Conservation (phyloP, 139 green algal species). For the Chlamydomonas sphaeroides region DNA sequence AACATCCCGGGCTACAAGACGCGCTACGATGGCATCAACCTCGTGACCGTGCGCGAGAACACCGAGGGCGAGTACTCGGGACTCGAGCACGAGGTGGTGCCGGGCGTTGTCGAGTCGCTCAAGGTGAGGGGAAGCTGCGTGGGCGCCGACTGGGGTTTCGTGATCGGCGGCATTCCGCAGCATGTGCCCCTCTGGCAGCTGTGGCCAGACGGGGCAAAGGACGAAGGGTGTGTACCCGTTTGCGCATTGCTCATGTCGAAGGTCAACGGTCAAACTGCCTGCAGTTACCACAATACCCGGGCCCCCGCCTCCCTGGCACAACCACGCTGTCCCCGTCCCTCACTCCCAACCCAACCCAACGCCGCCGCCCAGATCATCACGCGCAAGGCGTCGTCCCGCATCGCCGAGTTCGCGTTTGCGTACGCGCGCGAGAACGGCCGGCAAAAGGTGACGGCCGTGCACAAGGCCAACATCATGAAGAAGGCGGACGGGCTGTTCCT, state of each 20-base stretch:
- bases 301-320: too few species aligned
- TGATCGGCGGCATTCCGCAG: too few species aligned
- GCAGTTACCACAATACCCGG: too few species aligned
- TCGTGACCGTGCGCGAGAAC: conserved; percentile 98
- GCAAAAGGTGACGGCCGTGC: conserved; percentile 69
- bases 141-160: too few species aligned
- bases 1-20: conserved; percentile 96
- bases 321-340: too few species aligned
- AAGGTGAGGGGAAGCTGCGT: conserved; percentile 83
- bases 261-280: too few species aligned
- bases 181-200: too few species aligned
- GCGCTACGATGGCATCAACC: conserved; percentile 93
- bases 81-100: conserved; percentile 95
- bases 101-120: conserved; percentile 92
- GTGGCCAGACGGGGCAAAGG: too few species aligned
- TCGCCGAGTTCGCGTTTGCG: conserved; percentile 94
- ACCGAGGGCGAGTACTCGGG: conserved; percentile 98
- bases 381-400: conserved; percentile 78
- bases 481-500: conserved; percentile 95
- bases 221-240: too few species aligned
- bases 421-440: conserved; percentile 87
- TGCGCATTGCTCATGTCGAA: too few species aligned
- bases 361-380: conserved; percentile 96
- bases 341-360: too few species aligned
- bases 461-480: conserved; percentile 99